Evolutionary conservation across 495 filamentous ascomycete species (phyloP).

Genomic region (Talaromyces nanjingensis): DNA sequence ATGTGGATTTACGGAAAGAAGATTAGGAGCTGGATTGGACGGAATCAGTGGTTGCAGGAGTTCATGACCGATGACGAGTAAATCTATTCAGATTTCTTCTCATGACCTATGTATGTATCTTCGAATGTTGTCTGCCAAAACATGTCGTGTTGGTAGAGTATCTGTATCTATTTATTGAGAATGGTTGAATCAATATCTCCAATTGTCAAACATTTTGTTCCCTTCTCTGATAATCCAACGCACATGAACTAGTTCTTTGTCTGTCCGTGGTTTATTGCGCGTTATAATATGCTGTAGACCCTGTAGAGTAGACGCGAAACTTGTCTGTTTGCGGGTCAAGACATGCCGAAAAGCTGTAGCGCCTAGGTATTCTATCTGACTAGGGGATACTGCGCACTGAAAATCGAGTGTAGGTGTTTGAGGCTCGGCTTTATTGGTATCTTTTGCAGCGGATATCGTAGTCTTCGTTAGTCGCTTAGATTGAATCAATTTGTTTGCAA

Average conservation of each 20-base stretch:
- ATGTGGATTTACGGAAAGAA: conserved; percentile 50
- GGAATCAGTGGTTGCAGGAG: conserved; percentile 34
- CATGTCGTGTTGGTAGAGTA: not conserved
- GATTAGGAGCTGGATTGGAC: conserved; percentile 34
- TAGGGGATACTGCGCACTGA: conserved; percentile 51
- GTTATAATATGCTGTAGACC: conserved; percentile 51
- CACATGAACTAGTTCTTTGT: conserved; percentile 22
- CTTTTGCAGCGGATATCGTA: conserved; percentile 1
- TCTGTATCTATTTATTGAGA: not conserved
- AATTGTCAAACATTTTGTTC: conserved; percentile 29
- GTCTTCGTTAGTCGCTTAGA: conserved; percentile 44
- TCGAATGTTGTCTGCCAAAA: not conserved
- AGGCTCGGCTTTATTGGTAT: not conserved
- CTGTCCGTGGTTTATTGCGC: conserved; percentile 25
- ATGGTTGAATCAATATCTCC: conserved; percentile 27
- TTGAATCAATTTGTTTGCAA: conserved; percentile 60
- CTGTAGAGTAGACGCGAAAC: conserved; percentile 47
- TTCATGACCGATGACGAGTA: conserved; percentile 42
- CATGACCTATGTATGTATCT: not conserved
- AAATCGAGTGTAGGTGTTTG: conserved; percentile 21
- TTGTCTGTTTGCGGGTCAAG: conserved; percentile 60
- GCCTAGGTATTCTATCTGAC: conserved; percentile 64
- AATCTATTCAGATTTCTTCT: not conserved
- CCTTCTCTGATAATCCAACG: conserved; percentile 26
- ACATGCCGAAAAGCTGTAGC: conserved; percentile 60